Base-by-base conservation (phyloP, 768 basidiomycete species). In the Phylloporus arenicola region DNA sequence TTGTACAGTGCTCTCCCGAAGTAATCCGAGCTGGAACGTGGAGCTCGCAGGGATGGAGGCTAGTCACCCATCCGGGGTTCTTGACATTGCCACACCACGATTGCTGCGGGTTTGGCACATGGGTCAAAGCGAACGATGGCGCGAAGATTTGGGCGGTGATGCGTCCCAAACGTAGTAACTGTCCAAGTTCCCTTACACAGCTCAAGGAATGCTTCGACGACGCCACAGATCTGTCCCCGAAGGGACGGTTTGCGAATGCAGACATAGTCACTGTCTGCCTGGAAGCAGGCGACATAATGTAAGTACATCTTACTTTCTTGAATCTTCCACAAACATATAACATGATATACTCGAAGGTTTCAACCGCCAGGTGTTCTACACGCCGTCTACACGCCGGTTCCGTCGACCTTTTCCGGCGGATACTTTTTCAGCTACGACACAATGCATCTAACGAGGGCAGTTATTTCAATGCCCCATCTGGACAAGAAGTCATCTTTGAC, bases 11-110 rank as follows among this genome's bases (percentile, higher is more conserved):
- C 11, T 4, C 6, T 7, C n/a, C 30, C 1, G 6, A 10, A 3
- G 7, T 34, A 5, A 34, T 57, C 1, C 5, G 16, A 0, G 14
- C 55, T 0, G 3, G 7, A 1, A 57, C 33, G 0, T 56, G 57
- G 55, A 53, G 6, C 0, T 57, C 42, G 0, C 48, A 47, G 2
- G 51, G 50, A 0, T 57, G 51, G 51, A 27, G 54, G 6, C 20
- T 57, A 0, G 6, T 48, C 0, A 52, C 34, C 0, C 54, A 56
- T 3, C 43, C 48, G 0, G 56, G 50, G 11, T 51, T 38, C 12
- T 2, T 54, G 0, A 54, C 50, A 0, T 14, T 39, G 3, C 39
- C 33, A 0, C 53, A 54, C 3, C 27, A 54, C 4, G 34, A 54
- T 11, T 51, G 45, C 12, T 54, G 50, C 19, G 49, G 49, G 4